Evolutionary conservation across 1,139 yeast genomes (phyloP), one percentile per base, ranked within the genome.

Genomic region (Pneumocystis sp.): DNA sequence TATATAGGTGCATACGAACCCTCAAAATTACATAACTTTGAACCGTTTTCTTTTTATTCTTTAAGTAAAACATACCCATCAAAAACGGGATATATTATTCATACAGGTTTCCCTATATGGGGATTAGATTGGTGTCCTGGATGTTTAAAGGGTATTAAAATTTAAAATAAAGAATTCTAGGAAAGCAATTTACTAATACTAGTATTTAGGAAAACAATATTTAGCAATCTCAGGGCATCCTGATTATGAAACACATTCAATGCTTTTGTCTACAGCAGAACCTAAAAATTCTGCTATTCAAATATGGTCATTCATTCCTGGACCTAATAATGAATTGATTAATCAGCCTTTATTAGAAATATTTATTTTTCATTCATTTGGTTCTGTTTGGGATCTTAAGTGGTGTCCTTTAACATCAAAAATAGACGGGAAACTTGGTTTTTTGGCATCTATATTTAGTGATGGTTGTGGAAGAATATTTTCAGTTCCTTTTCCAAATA

Each of bases 381-480:
- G 65, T 8, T 39, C 60, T 6, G 37, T 39, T 31, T 64, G 65
- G 65, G 44, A 44, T 29, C 40, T 64, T 29, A 64, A 64, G 37
- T 64, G 65, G 65, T 64, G 63, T 45, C 65, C 65, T 29, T 63
- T 63, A 45, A 29, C 19, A 5, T 61, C 65, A 19, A 34, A n/a
- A 25, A 39, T 31, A 31, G 34, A 42, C 1, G n/a, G 56, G 7
- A 25, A 50, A 19, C n/a, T 64, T 3, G 65, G 65, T 5, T 61
- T 42, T 45, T 35, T 64, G 25, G 65, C 65, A 21, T 62, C 45
- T n/a, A 63, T 64, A 17, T 64, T 64, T 61, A 61, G 63, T 45
- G 65, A 64, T 34, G 65, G 65, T 7, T 34, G 35, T 3, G 39
- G 37, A 6, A 40, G 65, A 44, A 35, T 64, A n/a, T 64, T 63